Conservation (phyloP, 1,139 yeast species). For the Candida neerlandica region DNA sequence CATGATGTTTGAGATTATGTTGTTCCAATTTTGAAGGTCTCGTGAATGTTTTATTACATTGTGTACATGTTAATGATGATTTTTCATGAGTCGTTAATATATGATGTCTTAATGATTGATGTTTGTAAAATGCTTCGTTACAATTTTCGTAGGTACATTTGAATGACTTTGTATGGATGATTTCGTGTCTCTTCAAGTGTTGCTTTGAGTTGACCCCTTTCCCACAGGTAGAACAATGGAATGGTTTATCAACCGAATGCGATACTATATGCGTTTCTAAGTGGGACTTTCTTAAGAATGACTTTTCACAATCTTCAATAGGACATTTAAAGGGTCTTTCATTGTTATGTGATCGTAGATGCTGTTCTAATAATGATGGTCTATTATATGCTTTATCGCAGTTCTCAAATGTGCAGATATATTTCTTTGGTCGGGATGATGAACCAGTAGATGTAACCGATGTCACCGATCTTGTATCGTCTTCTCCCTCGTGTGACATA, state of each 20-base stretch:
- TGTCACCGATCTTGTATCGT: constrained; percentile 11
- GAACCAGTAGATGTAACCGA: constrained; percentile 16
- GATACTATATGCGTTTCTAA: constrained; percentile 72
- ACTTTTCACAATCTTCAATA: constrained; percentile 54
- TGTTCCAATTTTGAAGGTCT: constrained; percentile 64
- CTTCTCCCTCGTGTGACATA: constrained; percentile 7
- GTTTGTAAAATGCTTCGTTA: constrained; percentile 68
- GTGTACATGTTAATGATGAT: constrained; percentile 50
- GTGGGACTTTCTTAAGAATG: constrained; percentile 79
- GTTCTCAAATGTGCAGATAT: constrained; percentile 59
- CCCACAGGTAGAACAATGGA: constrained; percentile 72
- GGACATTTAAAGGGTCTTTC: constrained; percentile 75
- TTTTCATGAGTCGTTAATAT: constrained; percentile 61
- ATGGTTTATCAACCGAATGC: constrained; percentile 67
- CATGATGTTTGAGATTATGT: constrained; percentile 64
- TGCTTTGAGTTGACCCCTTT: constrained; percentile 84
- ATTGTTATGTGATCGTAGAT: constrained; percentile 74
- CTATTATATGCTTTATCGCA: constrained; percentile 79
- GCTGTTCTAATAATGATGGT: constrained; percentile 85
- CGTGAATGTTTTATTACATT: constrained; percentile 60
- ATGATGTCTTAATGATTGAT: constrained; percentile 79
- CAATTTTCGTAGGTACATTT: constrained; percentile 66
- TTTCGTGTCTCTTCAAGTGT: constrained; percentile 80
- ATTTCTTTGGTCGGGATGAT: constrained; percentile 56
- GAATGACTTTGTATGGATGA: constrained; percentile 75